Conservation (phyloP, 192 early-diverging fungal species). For the Allomyces macrogynus region DNA sequence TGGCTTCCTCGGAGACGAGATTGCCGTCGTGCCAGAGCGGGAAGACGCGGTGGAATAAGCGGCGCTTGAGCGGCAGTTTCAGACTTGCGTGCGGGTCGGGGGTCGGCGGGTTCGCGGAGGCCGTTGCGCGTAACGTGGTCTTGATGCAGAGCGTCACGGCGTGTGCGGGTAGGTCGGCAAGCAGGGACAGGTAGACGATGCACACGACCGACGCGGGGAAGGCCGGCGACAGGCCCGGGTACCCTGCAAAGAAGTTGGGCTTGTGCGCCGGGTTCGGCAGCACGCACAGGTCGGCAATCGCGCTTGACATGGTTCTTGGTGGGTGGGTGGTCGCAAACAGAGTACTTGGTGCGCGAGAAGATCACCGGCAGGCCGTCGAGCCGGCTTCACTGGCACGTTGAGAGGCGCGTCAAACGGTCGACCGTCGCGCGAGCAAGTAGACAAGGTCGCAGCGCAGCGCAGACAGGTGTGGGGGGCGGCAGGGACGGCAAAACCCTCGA, state of each 20-base stretch:
- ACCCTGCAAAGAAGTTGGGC: not conserved
- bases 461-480: no score
- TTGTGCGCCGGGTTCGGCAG: not conserved
- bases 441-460: no score
- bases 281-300: not conserved
- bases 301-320: no score
- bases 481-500: no score
- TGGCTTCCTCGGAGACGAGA: not conserved
- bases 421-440: no score
- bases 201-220: not conserved
- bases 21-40: not conserved
- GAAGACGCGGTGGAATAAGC: not conserved
- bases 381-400: no score
- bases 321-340: no score
- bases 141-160: not conserved
- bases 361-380: no score
- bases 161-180: not conserved
- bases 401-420: no score
- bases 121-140: not conserved
- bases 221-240: not conserved
- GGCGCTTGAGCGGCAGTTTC: not conserved
- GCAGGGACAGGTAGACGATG: not conserved
- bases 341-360: no score
- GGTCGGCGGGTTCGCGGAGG: not conserved
- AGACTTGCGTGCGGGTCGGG: not conserved